Evolutionary conservation across 441 rosid species (phyloP).

Genomic region (Geranium incanum): DNA sequence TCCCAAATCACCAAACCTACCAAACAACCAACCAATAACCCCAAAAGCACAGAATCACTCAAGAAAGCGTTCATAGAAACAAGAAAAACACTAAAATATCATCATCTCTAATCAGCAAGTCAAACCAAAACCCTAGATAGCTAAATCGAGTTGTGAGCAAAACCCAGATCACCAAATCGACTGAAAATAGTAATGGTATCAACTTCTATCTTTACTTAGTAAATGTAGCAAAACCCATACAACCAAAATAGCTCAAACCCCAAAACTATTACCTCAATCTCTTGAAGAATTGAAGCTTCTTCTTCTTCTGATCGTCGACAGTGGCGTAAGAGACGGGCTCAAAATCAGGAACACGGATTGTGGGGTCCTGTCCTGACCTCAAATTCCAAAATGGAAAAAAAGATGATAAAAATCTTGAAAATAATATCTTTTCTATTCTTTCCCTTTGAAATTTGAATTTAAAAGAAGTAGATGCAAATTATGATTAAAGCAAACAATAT

Average conservation of each 20-base stretch:
- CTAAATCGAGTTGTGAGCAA: slow-evolving; percentile 4
- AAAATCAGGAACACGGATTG: not conserved
- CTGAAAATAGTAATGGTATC: not conserved
- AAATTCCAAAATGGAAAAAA: not conserved
- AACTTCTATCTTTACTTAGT: not conserved
- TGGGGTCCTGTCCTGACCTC: not conserved
- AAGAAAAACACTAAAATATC: not conserved
- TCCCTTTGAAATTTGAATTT: too few relatives aligned
- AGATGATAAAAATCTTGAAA: too few relatives aligned
- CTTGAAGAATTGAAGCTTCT: not conserved
- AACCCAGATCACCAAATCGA: not conserved
- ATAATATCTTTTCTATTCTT: too few relatives aligned
- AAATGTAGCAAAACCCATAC: too few relatives aligned
- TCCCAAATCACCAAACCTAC: not conserved
- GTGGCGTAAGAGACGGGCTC: not conserved
- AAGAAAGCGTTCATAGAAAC: not conserved
- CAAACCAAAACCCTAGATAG: not conserved
- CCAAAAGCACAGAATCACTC: not conserved
- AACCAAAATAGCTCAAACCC: not conserved
- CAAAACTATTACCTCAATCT: not conserved
- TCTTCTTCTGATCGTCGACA: not conserved
- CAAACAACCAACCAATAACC: not conserved
- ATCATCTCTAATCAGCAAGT: not conserved
- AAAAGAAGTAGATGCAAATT: too few relatives aligned
- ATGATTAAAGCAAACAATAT: too few relatives aligned